Evolutionary conservation across 2,329 filamentous ascomycete species (phyloP), one percentile per base, ranked within the genome.

Genomic region (Aspergillus felis): DNA sequence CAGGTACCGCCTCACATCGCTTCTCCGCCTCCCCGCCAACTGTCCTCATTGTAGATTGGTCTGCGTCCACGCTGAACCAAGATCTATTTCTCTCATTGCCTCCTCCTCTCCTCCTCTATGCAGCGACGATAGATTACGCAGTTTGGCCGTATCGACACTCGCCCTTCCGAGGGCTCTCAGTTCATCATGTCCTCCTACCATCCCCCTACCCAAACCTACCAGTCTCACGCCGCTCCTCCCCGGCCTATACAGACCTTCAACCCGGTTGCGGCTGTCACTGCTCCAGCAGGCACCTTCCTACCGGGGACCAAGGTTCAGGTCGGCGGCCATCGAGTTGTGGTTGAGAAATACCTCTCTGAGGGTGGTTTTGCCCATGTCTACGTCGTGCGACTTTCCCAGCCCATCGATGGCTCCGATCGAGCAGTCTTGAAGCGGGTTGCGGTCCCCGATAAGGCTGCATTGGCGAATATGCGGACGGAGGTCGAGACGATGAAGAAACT

Each of bases 401-500:
- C 90, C 56, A 80, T 92, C 69, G 85, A 90, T 73, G 89, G 90
- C 61, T 88, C 89, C 63, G 89, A 95, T 66, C 81, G 86, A 67
- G 92, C 91, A 12, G 92, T 97, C 51, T 81, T 97, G 70, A 97
- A 99, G 82, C 84, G 94, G 71, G 94, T 99, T 57, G 94, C 94
- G 38, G 94, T 97, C 53, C 92, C 94, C 32, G 94, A 99, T 77
- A 97, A 96, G 82, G 90, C 96, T 63, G 86, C 93, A 57, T 81
- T 99, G 77, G 90, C 91, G 61, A 92, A 90, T 75, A 97, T 99
- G 94, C 87, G 94, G 75, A 97, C 88, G 65, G 94, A 99, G 81
- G 94, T 99, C 66, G 94, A 99, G 79, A 99, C 94, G 14, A 99
- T 99, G 94, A 99, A 99, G 86, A 92, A 94, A 77, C 83, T 99